Evolutionary conservation across 176 grass and related monocot species (phyloP), one percentile per base, ranked within the genome.

Genomic region (Rhynchospora pubera): DNA sequence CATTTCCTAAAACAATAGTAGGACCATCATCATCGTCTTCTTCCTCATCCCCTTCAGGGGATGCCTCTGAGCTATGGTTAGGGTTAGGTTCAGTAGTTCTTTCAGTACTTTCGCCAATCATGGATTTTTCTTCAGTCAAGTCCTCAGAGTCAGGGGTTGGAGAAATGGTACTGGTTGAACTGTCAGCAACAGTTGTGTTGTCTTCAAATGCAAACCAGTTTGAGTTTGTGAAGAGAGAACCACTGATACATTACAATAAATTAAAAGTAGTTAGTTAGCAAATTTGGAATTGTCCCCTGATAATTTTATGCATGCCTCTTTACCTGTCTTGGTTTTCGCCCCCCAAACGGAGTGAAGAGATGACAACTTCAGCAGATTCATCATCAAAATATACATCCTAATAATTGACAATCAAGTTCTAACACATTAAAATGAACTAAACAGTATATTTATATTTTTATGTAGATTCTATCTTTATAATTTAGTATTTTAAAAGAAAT

Each of bases 381-480:
- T 97, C 94, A 72, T 97, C 94, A 91, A 97, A 97, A 89, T 97
- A 97, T 79, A 88, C 92, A 85, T 97, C 95, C 95, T 97, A 83
- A 11, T 56, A 53, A 68, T 63, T 67, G 21, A 79, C n/a, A 53
- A 64, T 78, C 78, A 71, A 81, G 24, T 81, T 62, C n/a, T 51
- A 62, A 65, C 26, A 47, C 16, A 8, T 79, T 64, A 63, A 63
- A 23, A 78, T 55, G 55, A 22, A 75, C 30, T 48, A 78, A 78
- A 53, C 51, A 79, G 15, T 61, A 44, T 23, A 1, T 42, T 80
- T 32, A 24, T 28, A 45, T 73, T 71, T 71, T 43, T 47, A 46
- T 46, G 67, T 63, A 63, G 9, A 70, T 45, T 9, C 67, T 71
- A 32, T 47, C 42, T 79, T 85, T 59, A 79, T 57, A 71, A 47